Evolutionary conservation across 805 yeast genomes (phyloP).

Genomic region (Candida ficus): DNA sequence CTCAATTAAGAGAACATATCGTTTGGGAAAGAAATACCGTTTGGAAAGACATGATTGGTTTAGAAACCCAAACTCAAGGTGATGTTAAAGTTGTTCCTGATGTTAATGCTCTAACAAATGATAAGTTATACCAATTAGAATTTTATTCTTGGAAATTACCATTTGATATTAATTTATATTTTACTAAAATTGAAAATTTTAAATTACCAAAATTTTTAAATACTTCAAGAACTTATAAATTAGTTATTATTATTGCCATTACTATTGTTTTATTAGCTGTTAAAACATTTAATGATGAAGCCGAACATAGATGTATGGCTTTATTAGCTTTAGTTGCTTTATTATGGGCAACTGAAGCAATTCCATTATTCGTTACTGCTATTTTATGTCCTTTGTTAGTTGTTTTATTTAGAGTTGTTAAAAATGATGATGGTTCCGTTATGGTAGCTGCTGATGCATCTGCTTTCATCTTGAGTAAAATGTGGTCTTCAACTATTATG

Average conservation of each 20-base stretch:
- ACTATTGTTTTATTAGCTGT: conserved; percentile 52
- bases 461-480: conserved; percentile 62
- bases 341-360: conserved; percentile 93
- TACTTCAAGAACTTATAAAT: conserved; percentile 43
- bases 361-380: conserved; percentile 91
- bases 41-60: conserved; percentile 90
- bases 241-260: conserved; percentile 42
- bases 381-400: conserved; percentile 74
- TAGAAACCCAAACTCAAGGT: conserved; percentile 60
- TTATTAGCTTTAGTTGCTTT: conserved; percentile 59
- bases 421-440: conserved; percentile 44
- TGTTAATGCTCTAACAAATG: conserved; percentile 24
- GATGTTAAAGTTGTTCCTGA: conserved; percentile 33
- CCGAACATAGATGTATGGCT: conserved; percentile 62
- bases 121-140: conserved; percentile 29
- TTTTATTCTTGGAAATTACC: conserved; percentile 30
- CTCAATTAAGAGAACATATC: conserved; percentile 77
- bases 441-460: conserved; percentile 64
- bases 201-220: conserved; percentile 44
- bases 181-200: conserved; percentile 27
- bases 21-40: conserved; percentile 97
- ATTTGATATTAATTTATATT: conserved; percentile 21
- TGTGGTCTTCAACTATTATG: conserved; percentile 96
- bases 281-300: conserved; percentile 56
- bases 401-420: conserved; percentile 63